These are phyloP conservation scores for Penicillium lagena DNA, from an alignment of 495 filamentous ascomycete species.

Conservation along the genomic window DNA sequence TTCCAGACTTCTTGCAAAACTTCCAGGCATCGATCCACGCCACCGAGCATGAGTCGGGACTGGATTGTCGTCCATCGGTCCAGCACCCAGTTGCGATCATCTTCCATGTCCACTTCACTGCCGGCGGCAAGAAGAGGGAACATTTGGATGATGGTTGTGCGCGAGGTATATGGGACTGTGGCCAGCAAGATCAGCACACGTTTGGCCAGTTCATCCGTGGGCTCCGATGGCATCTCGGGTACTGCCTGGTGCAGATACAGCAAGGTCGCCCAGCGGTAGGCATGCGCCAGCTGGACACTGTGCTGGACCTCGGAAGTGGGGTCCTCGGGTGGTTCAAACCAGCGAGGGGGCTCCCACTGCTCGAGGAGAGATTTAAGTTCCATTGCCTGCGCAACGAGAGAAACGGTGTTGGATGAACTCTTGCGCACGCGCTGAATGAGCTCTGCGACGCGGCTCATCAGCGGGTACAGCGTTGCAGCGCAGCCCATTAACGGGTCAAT, in stretches of 20 bases:
- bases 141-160: conserved; percentile 69
- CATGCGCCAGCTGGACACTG: conserved; percentile 65
- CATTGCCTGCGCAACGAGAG: conserved; percentile 58
- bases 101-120: conserved; percentile 54
- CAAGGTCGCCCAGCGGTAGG: conserved; percentile 71
- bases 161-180: conserved; percentile 55
- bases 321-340: conserved; percentile 61
- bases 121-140: conserved; percentile 70
- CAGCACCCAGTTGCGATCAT: conserved; percentile 64
- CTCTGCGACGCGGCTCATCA: conserved; percentile 64
- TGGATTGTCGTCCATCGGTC: conserved; percentile 60
- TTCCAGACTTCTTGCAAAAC: conserved; percentile 68
- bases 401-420: conserved; percentile 50
- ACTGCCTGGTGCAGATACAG: conserved; percentile 74
- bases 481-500: conserved; percentile 76
- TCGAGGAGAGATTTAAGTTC: conserved; percentile 59
- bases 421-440: conserved; percentile 60
- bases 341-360: conserved; percentile 53
- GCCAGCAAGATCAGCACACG: conserved; percentile 56
- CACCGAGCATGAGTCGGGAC: conserved; percentile 61
- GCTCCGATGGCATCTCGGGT: conserved; percentile 61
- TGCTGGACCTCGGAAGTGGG: conserved; percentile 58
- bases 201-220: conserved; percentile 53
- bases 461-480: conserved; percentile 64
- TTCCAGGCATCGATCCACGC: conserved; percentile 70